Base-by-base conservation (phyloP, 306 rosid genomes). In the Ammopiptanthus mongolicus region DNA sequence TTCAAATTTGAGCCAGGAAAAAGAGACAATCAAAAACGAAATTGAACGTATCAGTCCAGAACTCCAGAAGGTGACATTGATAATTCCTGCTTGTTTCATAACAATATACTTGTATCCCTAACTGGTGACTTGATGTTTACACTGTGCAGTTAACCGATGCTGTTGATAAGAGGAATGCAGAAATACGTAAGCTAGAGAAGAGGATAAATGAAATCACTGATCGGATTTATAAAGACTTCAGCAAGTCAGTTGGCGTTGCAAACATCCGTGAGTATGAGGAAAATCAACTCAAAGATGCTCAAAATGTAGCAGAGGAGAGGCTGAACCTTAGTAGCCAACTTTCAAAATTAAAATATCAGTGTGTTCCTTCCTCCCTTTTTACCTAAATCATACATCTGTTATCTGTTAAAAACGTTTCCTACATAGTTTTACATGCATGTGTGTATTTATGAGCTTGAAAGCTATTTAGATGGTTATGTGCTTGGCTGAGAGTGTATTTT, bases 261-360 rank as follows among this genome's bases (percentile, higher is more conserved):
- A 96, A 96, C 84, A 96, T 96, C 46, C 98, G 99, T 44, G 99
- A 96, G 80, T 96, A 96, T 50, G 99, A 96, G 87, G 99, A 96
- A 86, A 96, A 96, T 63, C 92, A 83, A 80, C 98, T 96, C 55
- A 86, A 92, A 82, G 81, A 69, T 50, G 96, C 97, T 41, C 99
- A 96, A 64, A 82, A 82, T 76, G 66, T 87, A 62, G 98, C 99
- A n/a, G 99, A 96, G 56, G 97, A 96, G 80, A 89, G 99, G 87
- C 90, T 96, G 82, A 80, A 84, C 53, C 86, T 96, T 87, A 96
- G 91, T 72, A 86, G 96, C 83, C 99, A 92, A 84, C 91, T 96
- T 37, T 83, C 98, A 6, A 96, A 96, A 63, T 84, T 92, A 81
- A 96, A 89, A 89, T 90, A 93, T 84, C 99, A 96, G 99, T 96